Evolutionary conservation across 2,329 filamentous ascomycete genomes (phyloP), one percentile per base, ranked within the genome.

Genomic region (Diaporthe sp.): DNA sequence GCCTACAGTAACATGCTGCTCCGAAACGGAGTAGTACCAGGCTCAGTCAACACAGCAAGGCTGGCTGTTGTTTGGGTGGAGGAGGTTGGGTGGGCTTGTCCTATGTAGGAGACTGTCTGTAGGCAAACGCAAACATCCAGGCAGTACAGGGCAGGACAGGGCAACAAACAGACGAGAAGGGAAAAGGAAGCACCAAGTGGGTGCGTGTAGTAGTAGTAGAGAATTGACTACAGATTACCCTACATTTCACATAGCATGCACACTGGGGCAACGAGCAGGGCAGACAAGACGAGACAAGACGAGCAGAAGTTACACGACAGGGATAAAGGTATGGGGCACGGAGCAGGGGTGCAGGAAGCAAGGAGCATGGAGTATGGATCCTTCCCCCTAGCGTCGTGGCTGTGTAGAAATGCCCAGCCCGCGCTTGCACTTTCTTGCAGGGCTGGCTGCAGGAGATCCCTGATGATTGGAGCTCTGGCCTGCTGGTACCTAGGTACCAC

Each of bases 1-100:
- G 25, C 34, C 47, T 70, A 70, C 42, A 57, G 34, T 76, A 61
- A 73, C 75, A 76, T 76, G 57, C 44, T 58, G 72, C 74, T 74
- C 53, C 53, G 34, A 20, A 47, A 65, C 34, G 71, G 74, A 73
- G 71, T 61, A 13, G 42, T 67, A 49, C 61, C 61, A 67, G 9
- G 61, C 44, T 70, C 34, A 39, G 37, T 70, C 49, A 55, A 42
- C 22, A 28, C 20, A 20, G 22, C 65, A 55, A 39, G 65, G 47
- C 65, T 51, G 31, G 63, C n/a, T 22, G 10, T 22, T 61, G 58
- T 22, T 8, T 37, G 28, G 22, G 44, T 51, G 44, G 28, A 37
- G 28, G 44, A 37, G 31, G 47, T 17, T n/a, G 47, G 28, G 49
- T 68, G 47, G 65, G 65, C 49, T 70, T 68, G 65, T 70, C 49